Conservation (phyloP, 192 early-diverging fungal species). For the Coemansia sp. region DNA sequence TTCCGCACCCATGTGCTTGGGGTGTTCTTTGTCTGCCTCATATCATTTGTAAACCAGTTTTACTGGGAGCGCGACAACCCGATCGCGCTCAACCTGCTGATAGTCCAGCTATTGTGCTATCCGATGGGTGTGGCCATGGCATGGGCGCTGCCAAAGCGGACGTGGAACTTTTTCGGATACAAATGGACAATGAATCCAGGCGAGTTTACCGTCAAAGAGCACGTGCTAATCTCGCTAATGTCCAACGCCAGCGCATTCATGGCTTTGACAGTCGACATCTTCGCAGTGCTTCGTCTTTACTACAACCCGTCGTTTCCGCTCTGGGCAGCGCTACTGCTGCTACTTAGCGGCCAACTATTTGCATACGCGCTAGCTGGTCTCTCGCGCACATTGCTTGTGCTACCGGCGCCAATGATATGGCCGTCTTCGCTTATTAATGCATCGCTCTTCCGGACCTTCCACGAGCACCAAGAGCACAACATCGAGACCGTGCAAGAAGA, state of each 20-base stretch:
- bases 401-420: slow-evolving; percentile 85
- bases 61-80: slow-evolving; percentile 85
- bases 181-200: slow-evolving; percentile 70
- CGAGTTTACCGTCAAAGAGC: slow-evolving; percentile 85
- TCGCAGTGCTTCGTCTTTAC: slow-evolving; percentile 62
- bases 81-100: slow-evolving; percentile 62
- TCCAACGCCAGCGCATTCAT: slow-evolving; percentile 67
- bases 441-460: slow-evolving; percentile 74
- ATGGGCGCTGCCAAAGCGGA: slow-evolving; percentile 55
- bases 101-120: slow-evolving; percentile 73
- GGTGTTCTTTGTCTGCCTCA: slow-evolving; percentile 59
- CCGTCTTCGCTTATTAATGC: slow-evolving; percentile 73
- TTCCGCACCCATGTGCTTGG: slow-evolving; percentile 70
- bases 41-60: slow-evolving; percentile 74
- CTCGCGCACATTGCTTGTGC: slow-evolving; percentile 72
- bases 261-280: slow-evolving; percentile 70
- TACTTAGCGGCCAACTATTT: slow-evolving; percentile 66
- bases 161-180: slow-evolving; percentile 53
- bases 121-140: slow-evolving; percentile 70
- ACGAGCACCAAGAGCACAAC: slow-evolving; percentile 49
- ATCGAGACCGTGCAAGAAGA: neutral
- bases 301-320: slow-evolving; percentile 65
- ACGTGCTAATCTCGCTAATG: slow-evolving; percentile 80
- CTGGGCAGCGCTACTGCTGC: slow-evolving; percentile 58
- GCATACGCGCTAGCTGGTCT: slow-evolving; percentile 69